Percentiles rank a stretch among this genome's conserved stretches.
phyloP scores from a whole-genome alignment of 148 eudicot genomes.

The Camellia lanceoleosa region DNA sequence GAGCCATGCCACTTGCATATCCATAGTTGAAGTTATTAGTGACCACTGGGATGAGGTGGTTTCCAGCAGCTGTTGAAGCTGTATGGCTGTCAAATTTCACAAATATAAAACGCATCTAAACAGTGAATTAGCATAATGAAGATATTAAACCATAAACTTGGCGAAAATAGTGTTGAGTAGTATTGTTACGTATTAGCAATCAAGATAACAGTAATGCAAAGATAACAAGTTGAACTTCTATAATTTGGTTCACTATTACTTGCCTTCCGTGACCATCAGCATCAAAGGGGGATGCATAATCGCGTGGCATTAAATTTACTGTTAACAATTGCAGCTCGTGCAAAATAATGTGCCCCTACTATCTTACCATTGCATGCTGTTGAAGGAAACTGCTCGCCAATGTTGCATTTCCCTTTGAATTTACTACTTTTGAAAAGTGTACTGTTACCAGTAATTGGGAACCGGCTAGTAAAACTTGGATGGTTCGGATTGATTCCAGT shows the following conservation, averaged over 20 bases:
- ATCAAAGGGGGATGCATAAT: constrained; percentile 66
- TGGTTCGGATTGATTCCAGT: constrained; percentile 67
- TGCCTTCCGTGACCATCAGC: constrained; percentile 86
- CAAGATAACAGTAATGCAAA: not conserved
- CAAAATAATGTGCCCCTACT: constrained; percentile 68
- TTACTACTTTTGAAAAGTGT: not conserved
- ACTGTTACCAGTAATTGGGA: not conserved
- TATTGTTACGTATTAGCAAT: not conserved
- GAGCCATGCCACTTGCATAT: constrained; percentile 79
- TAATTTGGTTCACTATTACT: constrained; percentile 20
- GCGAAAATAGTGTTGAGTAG: not conserved
- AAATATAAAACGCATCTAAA: too few species aligned
- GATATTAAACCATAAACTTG: not conserved
- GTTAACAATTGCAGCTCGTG: constrained; percentile 60
- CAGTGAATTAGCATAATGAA: not conserved
- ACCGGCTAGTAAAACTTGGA: constrained; percentile 49
- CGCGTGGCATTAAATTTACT: constrained; percentile 61
- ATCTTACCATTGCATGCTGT: constrained; percentile 60
- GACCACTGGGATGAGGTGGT: constrained; percentile 46
- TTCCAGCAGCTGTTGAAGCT: constrained; percentile 70
- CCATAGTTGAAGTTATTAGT: constrained; percentile 60
- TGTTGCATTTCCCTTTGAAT: constrained; percentile 54
- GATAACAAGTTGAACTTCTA: too few species aligned
- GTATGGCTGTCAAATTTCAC: constrained; percentile 41
- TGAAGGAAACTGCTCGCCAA: constrained; percentile 46